Base-by-base conservation (phyloP, 441 rosid species). In the Arabidopsis hybrid region DNA sequence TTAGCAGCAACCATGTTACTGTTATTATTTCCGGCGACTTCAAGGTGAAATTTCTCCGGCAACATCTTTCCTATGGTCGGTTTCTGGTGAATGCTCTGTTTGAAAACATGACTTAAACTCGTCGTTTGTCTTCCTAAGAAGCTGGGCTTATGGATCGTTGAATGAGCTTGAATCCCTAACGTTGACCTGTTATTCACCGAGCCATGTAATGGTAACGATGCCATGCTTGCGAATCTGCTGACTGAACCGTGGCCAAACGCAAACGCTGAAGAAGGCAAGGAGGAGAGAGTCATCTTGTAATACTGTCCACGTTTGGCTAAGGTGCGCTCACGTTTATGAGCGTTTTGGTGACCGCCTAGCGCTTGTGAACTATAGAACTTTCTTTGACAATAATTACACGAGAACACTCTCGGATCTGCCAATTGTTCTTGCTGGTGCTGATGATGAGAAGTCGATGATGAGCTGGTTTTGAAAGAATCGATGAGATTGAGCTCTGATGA, bases 321-420 rank as follows among this genome's bases (percentile, higher is more conserved):
- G 6, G 89, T 88, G 71, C 95, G 86, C 67, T 89, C 97, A 63
- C 95, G 80, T 67, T 91, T 91, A 31, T 91, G 95, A 0, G 95
- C 97, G 58, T 91, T 89, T 71, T 91, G 97, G 72, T 91, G 97
- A 35, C 95, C 97, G 0, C 97, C 97, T 40, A 89, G 80, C 58
- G 97, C 97, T 72, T 91, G 97, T 45, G 97, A 91, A 75, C 97
- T 88, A 57, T 84, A 89, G 72, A 91, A 91, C 84, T 89, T 88
- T 64, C 97, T 81, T 70, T 87, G 95, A 67, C 97, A 91, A 65
- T 84, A 91, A 67, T 91, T 91, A 79, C 97, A 91, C 0, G 93
- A 84, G 68, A 91, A 91, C 10, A 89, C 87, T 74, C 92, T 71
- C 53, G 83, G 84, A 81, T 84, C 88, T 64, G 62, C 69, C 31